A percentile compares a stretch with the other conserved stretches of the same genome.
phyloP scores from a whole-genome alignment of 2,329 filamentous ascomycete genomes.

The Pestalotiopsis sp. region DNA sequence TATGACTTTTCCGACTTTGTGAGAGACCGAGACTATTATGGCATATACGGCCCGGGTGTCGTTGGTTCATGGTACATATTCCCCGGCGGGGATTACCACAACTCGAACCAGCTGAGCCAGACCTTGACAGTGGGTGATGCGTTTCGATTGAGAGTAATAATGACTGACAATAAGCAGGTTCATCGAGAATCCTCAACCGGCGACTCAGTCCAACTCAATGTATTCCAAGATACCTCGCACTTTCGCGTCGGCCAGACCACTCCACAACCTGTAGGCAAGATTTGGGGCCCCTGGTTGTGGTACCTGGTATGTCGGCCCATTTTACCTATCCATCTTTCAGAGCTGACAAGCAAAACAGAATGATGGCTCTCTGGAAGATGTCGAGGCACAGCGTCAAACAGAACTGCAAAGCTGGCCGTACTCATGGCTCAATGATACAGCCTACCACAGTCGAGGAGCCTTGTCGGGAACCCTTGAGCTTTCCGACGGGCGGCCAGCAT shows the following conservation, averaged over 20 bases:
- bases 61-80: slow-evolving; percentile 56
- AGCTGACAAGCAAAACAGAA: slow-evolving; percentile 29
- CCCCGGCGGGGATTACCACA: slow-evolving; percentile 53
- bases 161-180: slow-evolving; percentile 23
- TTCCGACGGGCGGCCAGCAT: slow-evolving; percentile 50
- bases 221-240: slow-evolving; percentile 52
- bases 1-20: slow-evolving; percentile 41
- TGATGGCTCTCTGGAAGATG: slow-evolving; percentile 46
- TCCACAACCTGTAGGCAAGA: slow-evolving; percentile 38
- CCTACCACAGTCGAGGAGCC: slow-evolving; percentile 48
- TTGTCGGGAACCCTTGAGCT: slow-evolving; percentile 45
- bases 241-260: slow-evolving; percentile 40
- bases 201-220: slow-evolving; percentile 54
- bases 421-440: slow-evolving; percentile 45
- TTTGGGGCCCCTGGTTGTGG: slow-evolving; percentile 47
- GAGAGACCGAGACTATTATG: slow-evolving; percentile 45
- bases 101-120: slow-evolving; percentile 54
- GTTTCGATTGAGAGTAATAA: too few relatives aligned
- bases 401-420: slow-evolving; percentile 51
- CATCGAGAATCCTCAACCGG: slow-evolving; percentile 53
- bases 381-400: slow-evolving; percentile 34
- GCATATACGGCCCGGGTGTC: slow-evolving; percentile 47
- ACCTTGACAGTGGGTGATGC: slow-evolving; percentile 41
- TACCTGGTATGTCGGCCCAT: slow-evolving; percentile 27
- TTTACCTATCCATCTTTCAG: neutral